phyloP scores from a whole-genome alignment of 139 green algal species.

The Tetraselmis chui region DNA sequence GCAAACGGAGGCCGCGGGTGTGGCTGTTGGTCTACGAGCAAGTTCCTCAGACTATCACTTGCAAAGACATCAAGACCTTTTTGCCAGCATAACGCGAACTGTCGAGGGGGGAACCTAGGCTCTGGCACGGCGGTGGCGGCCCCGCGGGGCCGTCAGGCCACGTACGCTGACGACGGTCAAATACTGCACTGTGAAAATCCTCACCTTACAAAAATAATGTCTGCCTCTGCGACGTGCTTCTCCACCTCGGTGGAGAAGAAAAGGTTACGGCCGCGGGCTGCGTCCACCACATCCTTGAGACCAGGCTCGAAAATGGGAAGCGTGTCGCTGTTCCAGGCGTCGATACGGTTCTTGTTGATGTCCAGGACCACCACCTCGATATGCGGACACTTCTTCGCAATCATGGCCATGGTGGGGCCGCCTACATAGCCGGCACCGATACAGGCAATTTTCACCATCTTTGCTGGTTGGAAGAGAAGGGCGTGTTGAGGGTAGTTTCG shows the following conservation, averaged over 20 bases:
- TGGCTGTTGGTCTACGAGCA: neutral
- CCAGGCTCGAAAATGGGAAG: conserved; percentile 58
- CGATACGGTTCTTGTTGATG: conserved; percentile 71
- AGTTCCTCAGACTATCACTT: too few species aligned
- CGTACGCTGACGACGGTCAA: too few species aligned
- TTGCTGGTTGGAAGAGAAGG: neutral
- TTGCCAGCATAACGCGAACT: too few species aligned
- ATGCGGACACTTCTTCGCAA: conserved; percentile 91
- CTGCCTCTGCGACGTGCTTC: conserved; percentile 33
- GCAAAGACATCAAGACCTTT: too few species aligned
- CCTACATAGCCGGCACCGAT: conserved; percentile 84
- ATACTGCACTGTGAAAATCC: neutral
- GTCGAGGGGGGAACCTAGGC: neutral
- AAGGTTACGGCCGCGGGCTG: conserved; percentile 36
- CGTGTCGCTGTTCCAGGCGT: conserved; percentile 51
- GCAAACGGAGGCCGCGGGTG: too few species aligned
- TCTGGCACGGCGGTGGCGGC: too few species aligned
- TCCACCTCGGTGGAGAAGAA: conserved; percentile 52
- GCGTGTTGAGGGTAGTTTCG: neutral
- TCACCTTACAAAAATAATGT: conserved; percentile 45
- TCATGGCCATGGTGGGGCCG: conserved; percentile 81
- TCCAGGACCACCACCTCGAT: conserved; percentile 93
- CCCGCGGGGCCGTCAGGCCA: too few species aligned
- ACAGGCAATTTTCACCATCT: conserved; percentile 60
- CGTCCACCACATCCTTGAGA: conserved; percentile 40